Evolutionary conservation across 371 early-diverging fungal species (phyloP), one percentile per base, ranked within the genome.

Genomic region (Funneliformis caledonium): DNA sequence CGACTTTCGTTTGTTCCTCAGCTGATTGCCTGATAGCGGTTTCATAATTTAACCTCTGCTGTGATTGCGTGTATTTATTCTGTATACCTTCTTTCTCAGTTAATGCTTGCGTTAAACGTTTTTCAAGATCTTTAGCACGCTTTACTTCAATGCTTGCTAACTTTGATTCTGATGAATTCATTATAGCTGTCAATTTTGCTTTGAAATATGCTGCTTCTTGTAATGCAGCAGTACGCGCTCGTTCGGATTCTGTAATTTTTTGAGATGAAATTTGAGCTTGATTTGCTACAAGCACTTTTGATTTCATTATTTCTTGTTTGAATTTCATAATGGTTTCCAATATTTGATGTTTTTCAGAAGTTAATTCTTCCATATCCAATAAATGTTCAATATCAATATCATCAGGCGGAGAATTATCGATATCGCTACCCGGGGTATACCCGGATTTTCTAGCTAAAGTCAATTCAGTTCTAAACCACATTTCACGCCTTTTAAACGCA

Each of bases 181-280:
- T 80, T 82, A 67, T 82, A 26, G 82, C 86, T 72, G 67, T 87
- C 59, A 76, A 83, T 83, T 90, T 90, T 22, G 87, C 86, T 79
- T 89, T 89, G 68, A 89, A 84, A 61, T 90, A 90, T 2, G 89
- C 90, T 0, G 90, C 89, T 50, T 90, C 90, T 77, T 90, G 89
- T 42, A 90, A 83, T 0, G 90, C 90, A 26, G 88, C 89, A 0
- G 88, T 87, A 42, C 89, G 85, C 81, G 89, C 83, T 14, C 88
- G 86, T 76, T 90, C 90, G 0, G 89, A 89, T 42, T 89, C 88
- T 26, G 76, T 75, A 6, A 89, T 85, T 73, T 87, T 87, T 64
- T 83, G 81, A 1, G 89, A 88, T 48, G 89, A 87, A 9, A 52
- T 56, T 64, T 76, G 76, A 26, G 76, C 48, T 64, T 76, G 76